Percentiles rank a stretch among this genome's conserved stretches.
These are phyloP conservation scores for Gonium pectorale DNA, from an alignment of 139 green algal species.

Conservation along the genomic window DNA sequence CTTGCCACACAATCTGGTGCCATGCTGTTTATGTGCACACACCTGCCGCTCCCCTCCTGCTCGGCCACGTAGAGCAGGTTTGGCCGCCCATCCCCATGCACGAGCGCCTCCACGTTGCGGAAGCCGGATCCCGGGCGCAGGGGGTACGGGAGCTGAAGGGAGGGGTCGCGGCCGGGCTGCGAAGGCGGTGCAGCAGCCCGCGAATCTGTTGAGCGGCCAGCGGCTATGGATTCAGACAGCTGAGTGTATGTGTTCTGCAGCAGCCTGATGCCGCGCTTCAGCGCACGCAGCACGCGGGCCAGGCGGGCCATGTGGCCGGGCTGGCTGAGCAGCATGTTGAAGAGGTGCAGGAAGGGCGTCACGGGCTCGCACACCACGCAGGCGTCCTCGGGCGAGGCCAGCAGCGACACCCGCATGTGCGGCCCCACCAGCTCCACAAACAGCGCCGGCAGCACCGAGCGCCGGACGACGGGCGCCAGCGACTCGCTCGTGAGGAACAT, in stretches of 20 bases:
- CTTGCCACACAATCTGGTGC: too few species aligned
- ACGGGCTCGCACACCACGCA: constrained; percentile 1
- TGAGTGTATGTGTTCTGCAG: background rate
- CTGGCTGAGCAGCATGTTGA: constrained; percentile 1
- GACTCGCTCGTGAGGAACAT: background rate
- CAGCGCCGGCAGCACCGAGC: background rate
- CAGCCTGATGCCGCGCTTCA: background rate
- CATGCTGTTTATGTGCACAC: too few species aligned
- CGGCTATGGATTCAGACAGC: background rate
- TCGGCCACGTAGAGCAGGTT: too few species aligned
- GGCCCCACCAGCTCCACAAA: constrained; percentile 18
- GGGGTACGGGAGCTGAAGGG: too few species aligned
- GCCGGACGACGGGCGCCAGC: background rate
- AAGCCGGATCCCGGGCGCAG: too few species aligned
- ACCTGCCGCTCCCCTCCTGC: too few species aligned
- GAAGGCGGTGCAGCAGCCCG: too few species aligned
- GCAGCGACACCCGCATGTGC: background rate
- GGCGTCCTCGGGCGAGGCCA: background rate
- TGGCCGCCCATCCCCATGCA: too few species aligned
- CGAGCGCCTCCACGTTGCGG: too few species aligned
- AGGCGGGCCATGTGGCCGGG: background rate
- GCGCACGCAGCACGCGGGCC: background rate
- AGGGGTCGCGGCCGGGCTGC: too few species aligned
- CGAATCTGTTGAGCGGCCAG: too few species aligned
- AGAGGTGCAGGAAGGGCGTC: constrained; percentile 15